Evolutionary conservation across 2,329 filamentous ascomycete genomes (phyloP).

Genomic region (Grosmannia serpens): DNA sequence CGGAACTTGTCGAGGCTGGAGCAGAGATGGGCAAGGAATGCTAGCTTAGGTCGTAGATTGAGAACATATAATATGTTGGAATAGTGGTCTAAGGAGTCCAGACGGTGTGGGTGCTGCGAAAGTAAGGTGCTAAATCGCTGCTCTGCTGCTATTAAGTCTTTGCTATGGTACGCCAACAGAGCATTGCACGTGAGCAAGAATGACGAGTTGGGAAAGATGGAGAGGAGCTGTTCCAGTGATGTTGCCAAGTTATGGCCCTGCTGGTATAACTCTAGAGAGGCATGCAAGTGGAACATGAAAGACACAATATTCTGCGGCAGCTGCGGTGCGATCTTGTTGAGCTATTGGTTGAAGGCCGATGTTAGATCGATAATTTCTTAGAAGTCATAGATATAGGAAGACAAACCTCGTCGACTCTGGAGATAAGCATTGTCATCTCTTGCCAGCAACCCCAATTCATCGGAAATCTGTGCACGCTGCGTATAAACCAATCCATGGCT

Average conservation of each 20-base stretch:
- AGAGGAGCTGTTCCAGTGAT: constrained; percentile 64
- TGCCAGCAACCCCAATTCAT: constrained; percentile 98
- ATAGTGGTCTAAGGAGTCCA: constrained; percentile 90
- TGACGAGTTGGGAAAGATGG: constrained; percentile 76
- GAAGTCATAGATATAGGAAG: neutral
- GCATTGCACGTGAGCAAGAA: constrained; percentile 88
- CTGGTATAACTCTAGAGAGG: constrained; percentile 85
- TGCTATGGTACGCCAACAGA: constrained; percentile 79
- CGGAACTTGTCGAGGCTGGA: constrained; percentile 90
- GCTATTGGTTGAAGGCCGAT: constrained; percentile 29
- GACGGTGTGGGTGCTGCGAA: constrained; percentile 58
- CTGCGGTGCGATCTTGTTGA: constrained; percentile 58
- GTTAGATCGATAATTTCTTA: neutral
- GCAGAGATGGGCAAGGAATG: constrained; percentile 84
- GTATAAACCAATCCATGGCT: constrained; percentile 77
- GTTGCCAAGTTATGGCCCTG: constrained; percentile 64
- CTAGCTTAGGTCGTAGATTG: constrained; percentile 74
- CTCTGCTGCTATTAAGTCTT: constrained; percentile 60
- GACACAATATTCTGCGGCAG: constrained; percentile 86
- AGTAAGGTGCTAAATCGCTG: constrained; percentile 67
- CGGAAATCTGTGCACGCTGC: constrained; percentile 77
- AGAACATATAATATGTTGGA: constrained; percentile 97
- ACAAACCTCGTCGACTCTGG: constrained; percentile 69
- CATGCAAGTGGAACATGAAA: constrained; percentile 86
- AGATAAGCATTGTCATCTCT: constrained; percentile 73